Conservation (phyloP, 495 filamentous ascomycete genomes). For the Penicillium paradoxum region DNA sequence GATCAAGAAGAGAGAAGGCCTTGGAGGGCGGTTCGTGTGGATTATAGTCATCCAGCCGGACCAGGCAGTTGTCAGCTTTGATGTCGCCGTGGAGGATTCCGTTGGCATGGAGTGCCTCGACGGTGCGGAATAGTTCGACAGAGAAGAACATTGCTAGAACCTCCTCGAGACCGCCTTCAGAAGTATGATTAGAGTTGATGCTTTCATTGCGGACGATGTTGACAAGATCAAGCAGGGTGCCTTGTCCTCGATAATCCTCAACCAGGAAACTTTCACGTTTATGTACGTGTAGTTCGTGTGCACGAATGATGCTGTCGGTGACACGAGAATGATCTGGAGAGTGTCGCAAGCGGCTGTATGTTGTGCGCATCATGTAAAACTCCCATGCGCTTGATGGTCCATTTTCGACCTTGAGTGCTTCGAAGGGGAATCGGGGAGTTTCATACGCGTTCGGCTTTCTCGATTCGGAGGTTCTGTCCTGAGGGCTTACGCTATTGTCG, state of each 20-base stretch:
- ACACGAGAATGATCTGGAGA: constrained; percentile 46
- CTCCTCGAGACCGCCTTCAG: constrained; percentile 74
- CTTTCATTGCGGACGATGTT: constrained; percentile 73
- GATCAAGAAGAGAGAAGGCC: constrained; percentile 30
- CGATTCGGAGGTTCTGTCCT: constrained; percentile 12
- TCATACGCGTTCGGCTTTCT: constrained; percentile 19
- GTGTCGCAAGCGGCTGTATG: constrained; percentile 64
- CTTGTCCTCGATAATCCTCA: constrained; percentile 82
- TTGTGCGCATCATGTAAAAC: constrained; percentile 88
- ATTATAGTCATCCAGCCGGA: constrained; percentile 62
- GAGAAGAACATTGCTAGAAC: constrained; percentile 88
- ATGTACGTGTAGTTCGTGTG: constrained; percentile 85
- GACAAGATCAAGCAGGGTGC: constrained; percentile 87
- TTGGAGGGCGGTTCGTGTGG: constrained; percentile 17
- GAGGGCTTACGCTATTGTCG: constrained; percentile 34
- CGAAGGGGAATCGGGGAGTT: constrained; percentile 50
- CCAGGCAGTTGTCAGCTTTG: constrained; percentile 90
- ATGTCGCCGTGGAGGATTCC: constrained; percentile 87
- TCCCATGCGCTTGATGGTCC: constrained; percentile 87
- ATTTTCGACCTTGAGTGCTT: constrained; percentile 87
- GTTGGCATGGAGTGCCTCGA: constrained; percentile 78
- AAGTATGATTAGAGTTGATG: constrained; percentile 37
- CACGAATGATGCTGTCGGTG: constrained; percentile 67
- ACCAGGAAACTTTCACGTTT: constrained; percentile 80
- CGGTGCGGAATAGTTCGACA: constrained; percentile 82